Evolutionary conservation across 129 eudicot genomes (phyloP).

Genomic region (Apium graveolens): DNA sequence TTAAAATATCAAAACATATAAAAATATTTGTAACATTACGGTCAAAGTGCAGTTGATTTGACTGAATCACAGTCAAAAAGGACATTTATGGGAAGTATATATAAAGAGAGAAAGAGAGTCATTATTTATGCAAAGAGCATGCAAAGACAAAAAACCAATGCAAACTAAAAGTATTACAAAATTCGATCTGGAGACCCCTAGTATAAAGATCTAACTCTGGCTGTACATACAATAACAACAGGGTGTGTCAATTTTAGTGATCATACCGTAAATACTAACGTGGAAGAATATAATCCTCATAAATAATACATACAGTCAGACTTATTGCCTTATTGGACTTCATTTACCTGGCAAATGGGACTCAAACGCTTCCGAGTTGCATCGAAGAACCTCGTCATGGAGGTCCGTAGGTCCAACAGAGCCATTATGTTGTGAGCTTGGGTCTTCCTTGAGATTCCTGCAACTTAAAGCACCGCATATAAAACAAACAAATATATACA

Average conservation of each 20-base stretch:
- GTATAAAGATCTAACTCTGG: background rate
- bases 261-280: background rate
- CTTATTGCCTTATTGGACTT: background rate
- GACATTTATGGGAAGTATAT: too few species aligned
- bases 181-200: background rate
- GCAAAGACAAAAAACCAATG: background rate
- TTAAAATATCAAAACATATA: too few species aligned
- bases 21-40: too few species aligned
- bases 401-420: constrained; percentile 54
- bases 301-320: background rate
- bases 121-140: background rate
- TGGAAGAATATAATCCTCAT: background rate
- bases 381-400: constrained; percentile 59
- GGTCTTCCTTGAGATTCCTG: constrained; percentile 70
- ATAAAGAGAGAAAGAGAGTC: background rate
- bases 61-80: too few species aligned
- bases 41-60: too few species aligned
- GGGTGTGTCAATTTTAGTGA: background rate
- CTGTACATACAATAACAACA: background rate
- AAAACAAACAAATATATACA: background rate
- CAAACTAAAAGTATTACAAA: background rate
- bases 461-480: constrained; percentile 4
- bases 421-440: constrained; percentile 22
- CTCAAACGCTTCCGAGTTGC: constrained; percentile 67
- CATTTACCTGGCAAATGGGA: constrained; percentile 58